Base-by-base conservation (phyloP, 768 basidiomycete species). In the Phallus indusiatus region DNA sequence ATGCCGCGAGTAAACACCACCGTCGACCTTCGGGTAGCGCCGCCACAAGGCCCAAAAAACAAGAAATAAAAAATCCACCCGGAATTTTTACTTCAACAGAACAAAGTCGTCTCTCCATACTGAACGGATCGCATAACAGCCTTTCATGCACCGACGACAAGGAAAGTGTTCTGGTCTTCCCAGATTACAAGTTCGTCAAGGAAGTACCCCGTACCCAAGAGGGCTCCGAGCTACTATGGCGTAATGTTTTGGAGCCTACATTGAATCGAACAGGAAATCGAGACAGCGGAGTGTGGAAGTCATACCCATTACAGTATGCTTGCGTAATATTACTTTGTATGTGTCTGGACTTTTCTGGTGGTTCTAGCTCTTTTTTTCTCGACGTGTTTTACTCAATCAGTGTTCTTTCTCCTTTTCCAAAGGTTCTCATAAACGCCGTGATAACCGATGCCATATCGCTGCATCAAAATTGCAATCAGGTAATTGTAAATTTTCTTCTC, bases 401-500 rank as follows among this genome's bases (percentile, higher is more conserved):
- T 46, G 47, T 14, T 37, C 47, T 10, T 36, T n/a, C 42, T 20
- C 64, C 50, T 8, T 33, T 35, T 22, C 21, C 10, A 11, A 66
- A 94, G 92, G 94, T 70, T 96, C 94, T 1, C 95, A 98, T 73
- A 92, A 93, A 73, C 82, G 81, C 65, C 78, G 94, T 34, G 95
- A 97, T 72, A 94, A 94, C 68, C 83, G 92, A 61, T 99, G 95
- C 71, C 81, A 82, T 22, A 85, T 97, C 49, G 84, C 88, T 10
- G 92, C 93, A 1, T 88, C 89, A 1, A 83, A 88, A 65, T 82
- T 96, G 35, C 86, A 88, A 67, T 78, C 85, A 64, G 79, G 88
- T 88, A 61, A 62, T 75, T 72, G 55, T 17, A 56, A 62, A 9
- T 56, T 7, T 62, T 54, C 53, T 59, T 35, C 22, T 51, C 54